Conservation (phyloP, 768 basidiomycete genomes). For the Kondoa malvinella region DNA sequence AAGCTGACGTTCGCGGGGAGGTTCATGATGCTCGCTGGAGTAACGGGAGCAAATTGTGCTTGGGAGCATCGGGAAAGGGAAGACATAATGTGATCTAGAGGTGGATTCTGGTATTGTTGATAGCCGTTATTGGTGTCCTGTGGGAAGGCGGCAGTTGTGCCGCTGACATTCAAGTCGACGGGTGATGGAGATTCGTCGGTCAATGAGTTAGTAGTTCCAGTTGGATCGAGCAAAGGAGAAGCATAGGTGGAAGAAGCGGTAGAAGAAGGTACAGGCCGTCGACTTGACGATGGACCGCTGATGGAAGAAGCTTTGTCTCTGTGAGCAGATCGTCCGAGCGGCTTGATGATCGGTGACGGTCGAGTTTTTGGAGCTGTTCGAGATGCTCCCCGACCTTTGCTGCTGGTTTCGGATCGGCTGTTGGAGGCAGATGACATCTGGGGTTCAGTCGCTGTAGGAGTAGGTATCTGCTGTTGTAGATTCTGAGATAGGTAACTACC, state of each 20-base stretch:
- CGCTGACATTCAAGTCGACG: not conserved
- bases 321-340: slow-evolving; percentile 1
- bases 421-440: not conserved
- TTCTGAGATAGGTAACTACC: not conserved
- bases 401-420: not conserved
- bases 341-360: slow-evolving; percentile 18
- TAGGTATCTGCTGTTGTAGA: not conserved
- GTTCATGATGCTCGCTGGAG: slow-evolving; percentile 85
- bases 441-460: not conserved
- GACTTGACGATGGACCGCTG: not conserved
- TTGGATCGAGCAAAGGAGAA: not conserved
- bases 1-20: slow-evolving; percentile 31
- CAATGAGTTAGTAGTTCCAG: not conserved
- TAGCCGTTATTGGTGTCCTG: no score
- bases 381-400: slow-evolving; percentile 14
- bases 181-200: slow-evolving; percentile 5
- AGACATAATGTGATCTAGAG: not conserved
- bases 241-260: not conserved
- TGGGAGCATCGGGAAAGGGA: not conserved
- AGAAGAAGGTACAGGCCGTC: not conserved
- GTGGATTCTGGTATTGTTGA: no score
- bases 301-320: not conserved
- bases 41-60: slow-evolving; percentile 44
- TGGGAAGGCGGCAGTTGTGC: not conserved
- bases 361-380: slow-evolving; percentile 13